Base-by-base conservation (phyloP, 2,329 filamentous ascomycete species). In the Sclerotinia sclerotiorum region DNA sequence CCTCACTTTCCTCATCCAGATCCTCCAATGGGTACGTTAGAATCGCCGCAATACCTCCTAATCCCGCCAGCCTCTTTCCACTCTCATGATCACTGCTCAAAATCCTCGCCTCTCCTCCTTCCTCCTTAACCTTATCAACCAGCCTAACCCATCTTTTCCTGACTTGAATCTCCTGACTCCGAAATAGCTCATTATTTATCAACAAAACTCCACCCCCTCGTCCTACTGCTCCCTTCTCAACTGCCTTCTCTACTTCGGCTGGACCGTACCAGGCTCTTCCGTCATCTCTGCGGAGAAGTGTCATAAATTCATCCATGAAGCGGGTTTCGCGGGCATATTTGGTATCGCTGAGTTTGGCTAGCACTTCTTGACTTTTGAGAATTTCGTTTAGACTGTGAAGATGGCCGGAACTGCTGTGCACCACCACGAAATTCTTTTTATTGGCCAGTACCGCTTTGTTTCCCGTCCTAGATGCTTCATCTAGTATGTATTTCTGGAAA, bases 81-180 rank as follows among this genome's bases (percentile, higher is more conserved):
- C 94, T 97, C 81, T 97, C 94, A 79, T 98, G 94, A 76, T 96
- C 90, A 75, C 91, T 94, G 79, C 94, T 98, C 39, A 98, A 80
- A n/a, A 98, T 87, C 66, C 92, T 84, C 0, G 93, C 92, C 72
- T 97, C 93, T 1, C 94, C 95, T 6, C 94, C 95, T 72, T 93
- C 89, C 3, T 88, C 88, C 72, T 89, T 88, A n/a, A 98, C 94
- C 71, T 89, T 89, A 78, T 98, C 94, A 4, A 98, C 94, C 57
- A 98, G 83, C 11, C 82, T 82, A 0, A 98, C 94, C 84, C 94
- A 98, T 71, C 88, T 86, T 77, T 89, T 91, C 73, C 95, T 84
- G 69, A 88, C 89, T 0, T 83, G 85, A 7, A 97, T 85, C 68
- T 96, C 89, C 74, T 94, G 87, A 72, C 90, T 93, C 61, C 95